Base-by-base conservation (phyloP, 257 asterid genomes). In the Verbascum thapsus region DNA sequence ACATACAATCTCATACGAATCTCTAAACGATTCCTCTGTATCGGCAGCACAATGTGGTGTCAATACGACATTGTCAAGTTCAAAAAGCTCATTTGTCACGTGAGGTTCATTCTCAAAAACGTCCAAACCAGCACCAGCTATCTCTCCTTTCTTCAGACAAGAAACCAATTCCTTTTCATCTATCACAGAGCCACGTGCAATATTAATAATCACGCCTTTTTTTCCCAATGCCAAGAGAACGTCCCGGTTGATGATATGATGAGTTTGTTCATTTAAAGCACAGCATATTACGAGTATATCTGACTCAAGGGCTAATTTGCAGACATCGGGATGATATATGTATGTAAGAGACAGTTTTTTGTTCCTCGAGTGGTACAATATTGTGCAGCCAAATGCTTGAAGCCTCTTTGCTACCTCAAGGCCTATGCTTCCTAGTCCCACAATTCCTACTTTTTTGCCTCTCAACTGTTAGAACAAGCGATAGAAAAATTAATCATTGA, bases 341-440 rank as follows among this genome's bases (percentile, higher is more conserved):
- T 79, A 86, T 0, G 87, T 7, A 45, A 66, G 64, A 0, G 49
- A 72, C 1, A 78, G 56, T 26, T 83, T 91, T 72, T 75, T 75
- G 54, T 53, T 72, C 75, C 90, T 78, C 2, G 96, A 88, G 57
- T 49, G 12, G 38, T 86, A 91, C 2, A 84, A 78, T 71, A 88
- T 74, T 10, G 15, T 55, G 65, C 95, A 91, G 37, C 81, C 81
- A 50, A 91, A 91, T 39, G 87, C 79, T 66, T 78, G 80, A 0
- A 88, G 91, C 67, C 98, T 86, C 74, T 79, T 80, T 1, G 94
- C 91, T 11, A 86, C 84, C 77, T 79, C 79, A 7, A 71, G 66
- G 55, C 96, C 98, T 9, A 91, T 91, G 83, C 79, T 91, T 55
- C 98, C 98, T 40, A 91, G 59, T 22, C 98, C 96, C 20, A 88